Conservation (phyloP, 2,329 filamentous ascomycete genomes). For the Arthrobotrys megalospora region DNA sequence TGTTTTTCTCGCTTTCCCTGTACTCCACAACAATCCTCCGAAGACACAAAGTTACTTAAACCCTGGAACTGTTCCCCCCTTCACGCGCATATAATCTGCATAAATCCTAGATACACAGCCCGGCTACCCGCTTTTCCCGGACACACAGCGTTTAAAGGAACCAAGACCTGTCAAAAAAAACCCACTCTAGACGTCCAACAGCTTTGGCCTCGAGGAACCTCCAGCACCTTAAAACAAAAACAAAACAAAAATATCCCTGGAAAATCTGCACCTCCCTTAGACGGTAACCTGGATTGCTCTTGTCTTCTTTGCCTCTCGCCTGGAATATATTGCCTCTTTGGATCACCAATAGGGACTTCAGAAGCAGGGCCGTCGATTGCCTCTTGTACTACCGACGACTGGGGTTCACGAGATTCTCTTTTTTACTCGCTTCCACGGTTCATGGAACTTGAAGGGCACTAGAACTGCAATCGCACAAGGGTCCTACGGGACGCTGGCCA, state of each 20-base stretch:
- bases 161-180: conserved; percentile 48
- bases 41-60: conserved; percentile 32
- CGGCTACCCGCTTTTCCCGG: conserved; percentile 59
- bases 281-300: conserved; percentile 57
- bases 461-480: conserved; percentile 29
- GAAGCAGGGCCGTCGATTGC: conserved; percentile 56
- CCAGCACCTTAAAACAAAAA: conserved; percentile 17
- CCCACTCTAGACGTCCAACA: conserved; percentile 17
- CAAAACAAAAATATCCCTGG: conserved; percentile 23
- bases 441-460: conserved; percentile 31
- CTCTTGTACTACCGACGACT: conserved; percentile 50
- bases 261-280: conserved; percentile 32
- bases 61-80: conserved; percentile 31
- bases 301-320: conserved; percentile 58
- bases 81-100: conserved; percentile 56
- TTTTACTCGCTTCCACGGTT: conserved; percentile 37
- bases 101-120: conserved; percentile 48
- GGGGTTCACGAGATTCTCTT: conserved; percentile 51
- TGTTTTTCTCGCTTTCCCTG: conserved; percentile 21
- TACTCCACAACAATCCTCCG: conserved; percentile 59
- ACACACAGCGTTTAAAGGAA: conserved; percentile 37
- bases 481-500: conserved; percentile 31
- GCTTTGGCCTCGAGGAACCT: neutral
- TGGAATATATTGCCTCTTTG: conserved; percentile 41
- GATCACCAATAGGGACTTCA: conserved; percentile 46